Evolutionary conservation across 2,329 filamentous ascomycete species (phyloP).

Genomic region (Laburnicola sp.): DNA sequence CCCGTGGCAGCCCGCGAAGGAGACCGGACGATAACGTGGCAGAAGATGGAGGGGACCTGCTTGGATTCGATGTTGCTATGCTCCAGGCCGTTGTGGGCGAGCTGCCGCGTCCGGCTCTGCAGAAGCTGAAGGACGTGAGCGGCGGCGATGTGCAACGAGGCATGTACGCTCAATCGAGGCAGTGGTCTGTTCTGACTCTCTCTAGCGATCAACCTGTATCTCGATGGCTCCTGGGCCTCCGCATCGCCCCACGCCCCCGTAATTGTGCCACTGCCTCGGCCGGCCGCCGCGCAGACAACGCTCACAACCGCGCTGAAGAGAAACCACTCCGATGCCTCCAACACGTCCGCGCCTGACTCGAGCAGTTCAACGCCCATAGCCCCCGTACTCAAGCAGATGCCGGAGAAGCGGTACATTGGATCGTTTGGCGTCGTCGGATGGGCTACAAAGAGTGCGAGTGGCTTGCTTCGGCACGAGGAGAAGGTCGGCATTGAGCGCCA

Average conservation of each 20-base stretch:
- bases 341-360: conserved; percentile 27
- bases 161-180: conserved; percentile 10
- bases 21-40: conserved; percentile 11
- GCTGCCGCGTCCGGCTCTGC: conserved; percentile 50
- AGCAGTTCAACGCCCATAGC: conserved; percentile 21
- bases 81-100: conserved; percentile 64
- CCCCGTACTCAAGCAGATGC: conserved; percentile 49
- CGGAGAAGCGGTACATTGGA: conserved; percentile 75
- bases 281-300: conserved; percentile 25
- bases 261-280: conserved; percentile 22
- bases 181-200: conserved; percentile 15
- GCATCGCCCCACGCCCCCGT: conserved; percentile 18
- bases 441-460: conserved; percentile 81
- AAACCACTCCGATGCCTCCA: conserved; percentile 31
- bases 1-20: conserved; percentile 4
- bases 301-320: conserved; percentile 29
- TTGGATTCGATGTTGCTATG: conserved; percentile 58
- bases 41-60: conserved; percentile 16
- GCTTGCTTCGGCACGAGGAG: conserved; percentile 79
- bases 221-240: conserved; percentile 65
- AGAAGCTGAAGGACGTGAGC: conserved; percentile 54
- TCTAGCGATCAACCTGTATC: conserved; percentile 65
- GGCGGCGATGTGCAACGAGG: conserved; percentile 59
- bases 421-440: conserved; percentile 90
- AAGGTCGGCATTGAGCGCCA: conserved; percentile 83